Percentiles rank a stretch among this genome's conserved stretches.
Conservation (phyloP, 1,284 basidiomycete species). For the Trichosporon sp. region DNA sequence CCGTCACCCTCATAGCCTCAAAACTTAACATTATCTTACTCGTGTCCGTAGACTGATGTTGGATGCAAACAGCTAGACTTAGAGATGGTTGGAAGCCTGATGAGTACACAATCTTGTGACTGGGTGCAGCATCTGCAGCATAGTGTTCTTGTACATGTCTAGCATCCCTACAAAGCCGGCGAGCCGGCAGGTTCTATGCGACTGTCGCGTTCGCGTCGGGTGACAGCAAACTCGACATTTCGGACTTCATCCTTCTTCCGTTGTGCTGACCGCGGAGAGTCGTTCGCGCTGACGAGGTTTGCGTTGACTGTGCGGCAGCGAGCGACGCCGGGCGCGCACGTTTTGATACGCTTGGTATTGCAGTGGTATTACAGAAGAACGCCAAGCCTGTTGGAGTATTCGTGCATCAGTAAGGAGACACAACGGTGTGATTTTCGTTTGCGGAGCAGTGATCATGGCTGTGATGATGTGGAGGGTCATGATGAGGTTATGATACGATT, state of each 20-base stretch:
- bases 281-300: neutral
- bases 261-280: neutral
- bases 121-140: no score
- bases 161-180: neutral
- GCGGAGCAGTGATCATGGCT: neutral
- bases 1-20: neutral
- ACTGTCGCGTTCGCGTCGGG: neutral
- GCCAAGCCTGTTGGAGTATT: conserved; percentile 1
- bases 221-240: no score
- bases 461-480: neutral
- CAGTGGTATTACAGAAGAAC: conserved; percentile 1
- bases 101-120: no score
- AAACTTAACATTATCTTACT: no score
- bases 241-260: neutral
- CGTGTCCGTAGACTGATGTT: neutral
- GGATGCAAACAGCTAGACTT: conserved; percentile 1
- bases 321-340: neutral
- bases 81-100: neutral
- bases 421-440: neutral
- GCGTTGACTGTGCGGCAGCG: neutral
- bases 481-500: neutral
- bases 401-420: neutral
- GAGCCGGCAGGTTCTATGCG: neutral
- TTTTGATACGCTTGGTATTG: neutral
- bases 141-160: conserved; percentile 1